Conservation (phyloP, 2,329 filamentous ascomycete genomes). For the Myriosclerotinia curreyana region DNA sequence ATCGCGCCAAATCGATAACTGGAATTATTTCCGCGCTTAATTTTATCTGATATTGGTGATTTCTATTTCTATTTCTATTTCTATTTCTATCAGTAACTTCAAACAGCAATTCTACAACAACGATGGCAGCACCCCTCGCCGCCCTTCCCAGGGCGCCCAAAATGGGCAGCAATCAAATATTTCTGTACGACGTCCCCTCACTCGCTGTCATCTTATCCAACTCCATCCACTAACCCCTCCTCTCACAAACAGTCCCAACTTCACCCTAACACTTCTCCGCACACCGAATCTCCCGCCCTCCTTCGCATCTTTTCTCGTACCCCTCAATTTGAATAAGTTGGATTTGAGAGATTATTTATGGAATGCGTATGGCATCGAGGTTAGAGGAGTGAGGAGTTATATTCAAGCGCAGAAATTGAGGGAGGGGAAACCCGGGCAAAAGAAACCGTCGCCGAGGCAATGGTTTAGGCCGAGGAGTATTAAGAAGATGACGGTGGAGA, state of each 20-base stretch:
- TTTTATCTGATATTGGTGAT: constrained; percentile 13
- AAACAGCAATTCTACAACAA: neutral
- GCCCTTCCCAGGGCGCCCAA: constrained; percentile 33
- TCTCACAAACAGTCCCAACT: constrained; percentile 63
- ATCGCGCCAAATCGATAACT: constrained; percentile 1
- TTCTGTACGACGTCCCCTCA: constrained; percentile 46
- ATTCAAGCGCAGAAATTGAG: constrained; percentile 67
- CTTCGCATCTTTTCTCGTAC: constrained; percentile 87
- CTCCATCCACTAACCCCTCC: constrained; percentile 15
- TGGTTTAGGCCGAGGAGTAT: constrained; percentile 68
- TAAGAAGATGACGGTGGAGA: constrained; percentile 95
- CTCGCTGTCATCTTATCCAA: neutral
- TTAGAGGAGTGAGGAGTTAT: constrained; percentile 71
- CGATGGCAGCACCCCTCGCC: constrained; percentile 28
- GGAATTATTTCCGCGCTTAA: constrained; percentile 7
- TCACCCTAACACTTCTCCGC: constrained; percentile 75
- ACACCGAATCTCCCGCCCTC: constrained; percentile 69
- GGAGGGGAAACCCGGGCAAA: constrained; percentile 45
- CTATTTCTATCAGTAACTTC: too few species aligned
- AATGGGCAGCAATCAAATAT: constrained; percentile 54
- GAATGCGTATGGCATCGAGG: constrained; percentile 76
- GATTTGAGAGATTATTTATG: constrained; percentile 93
- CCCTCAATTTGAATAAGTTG: constrained; percentile 90
- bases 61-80: too few species aligned
- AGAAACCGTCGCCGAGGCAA: constrained; percentile 47